phyloP scores from a whole-genome alignment of 2,329 filamentous ascomycete species.

The Stachybotrys echinatus region DNA sequence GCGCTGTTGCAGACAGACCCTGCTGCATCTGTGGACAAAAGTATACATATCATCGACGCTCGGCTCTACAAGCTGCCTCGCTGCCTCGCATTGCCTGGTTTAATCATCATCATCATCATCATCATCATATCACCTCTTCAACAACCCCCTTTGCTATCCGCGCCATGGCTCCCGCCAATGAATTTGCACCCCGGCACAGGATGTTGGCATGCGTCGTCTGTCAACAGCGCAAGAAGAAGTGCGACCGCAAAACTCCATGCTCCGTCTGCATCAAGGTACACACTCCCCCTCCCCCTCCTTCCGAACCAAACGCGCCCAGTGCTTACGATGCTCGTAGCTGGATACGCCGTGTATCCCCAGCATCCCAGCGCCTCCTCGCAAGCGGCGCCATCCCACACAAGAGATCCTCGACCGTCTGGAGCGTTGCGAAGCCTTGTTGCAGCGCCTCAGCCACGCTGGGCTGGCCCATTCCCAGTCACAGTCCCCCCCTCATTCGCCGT shows the following conservation, averaged over 20 bases:
- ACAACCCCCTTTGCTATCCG: too few relatives aligned
- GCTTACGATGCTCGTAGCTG: conserved; percentile 8
- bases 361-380: conserved; percentile 20
- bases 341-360: conserved; percentile 19
- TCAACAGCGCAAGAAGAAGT: conserved; percentile 27
- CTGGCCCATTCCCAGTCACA: too few relatives aligned
- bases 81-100: too few relatives aligned
- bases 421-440: conserved; percentile 16
- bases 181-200: background rate
- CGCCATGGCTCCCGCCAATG: background rate
- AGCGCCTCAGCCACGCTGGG: conserved; percentile 6
- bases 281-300: too few relatives aligned
- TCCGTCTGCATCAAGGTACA: conserved; percentile 21
- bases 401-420: conserved; percentile 19
- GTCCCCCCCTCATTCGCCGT: too few relatives aligned
- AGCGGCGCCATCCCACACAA: conserved; percentile 21
- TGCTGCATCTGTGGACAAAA: too few relatives aligned
- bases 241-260: conserved; percentile 23
- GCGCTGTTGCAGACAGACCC: too few relatives aligned
- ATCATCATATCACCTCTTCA: too few relatives aligned
- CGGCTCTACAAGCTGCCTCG: too few relatives aligned
- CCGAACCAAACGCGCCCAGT: background rate
- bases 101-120: too few relatives aligned
- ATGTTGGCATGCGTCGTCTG: conserved; percentile 20
- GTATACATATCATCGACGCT: too few relatives aligned